phyloP scores from a whole-genome alignment of 1,284 basidiomycete genomes.

The Malassezia obtusa region DNA sequence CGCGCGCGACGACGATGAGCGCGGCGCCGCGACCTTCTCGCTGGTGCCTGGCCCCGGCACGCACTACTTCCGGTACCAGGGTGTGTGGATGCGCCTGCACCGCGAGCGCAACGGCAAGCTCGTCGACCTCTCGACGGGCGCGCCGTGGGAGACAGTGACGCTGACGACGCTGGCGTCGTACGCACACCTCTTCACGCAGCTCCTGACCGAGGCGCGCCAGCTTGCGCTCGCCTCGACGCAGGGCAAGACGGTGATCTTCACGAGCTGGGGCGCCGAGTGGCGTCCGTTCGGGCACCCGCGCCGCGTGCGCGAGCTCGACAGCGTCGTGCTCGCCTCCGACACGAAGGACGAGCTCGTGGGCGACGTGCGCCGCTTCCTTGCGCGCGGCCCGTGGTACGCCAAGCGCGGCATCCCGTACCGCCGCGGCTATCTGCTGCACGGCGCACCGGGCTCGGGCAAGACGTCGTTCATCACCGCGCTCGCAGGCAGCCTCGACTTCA shows the following conservation, averaged over 20 bases:
- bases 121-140: conserved; percentile 79
- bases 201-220: conserved; percentile 78
- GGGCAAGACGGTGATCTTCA: conserved; percentile 90
- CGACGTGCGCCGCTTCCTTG: conserved; percentile 74
- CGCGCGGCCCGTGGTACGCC: conserved; percentile 83
- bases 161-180: conserved; percentile 83
- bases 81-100: conserved; percentile 85
- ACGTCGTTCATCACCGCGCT: conserved; percentile 96
- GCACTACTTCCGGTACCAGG: conserved; percentile 80
- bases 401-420: conserved; percentile 96
- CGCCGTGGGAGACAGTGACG: conserved; percentile 94
- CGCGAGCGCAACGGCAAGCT: conserved; percentile 68
- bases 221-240: conserved; percentile 76
- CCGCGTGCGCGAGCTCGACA: conserved; percentile 71
- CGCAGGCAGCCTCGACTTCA: conserved; percentile 76
- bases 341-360: conserved; percentile 67
- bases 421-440: conserved; percentile 85
- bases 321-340: conserved; percentile 78
- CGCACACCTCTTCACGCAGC: conserved; percentile 65
- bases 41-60: conserved; percentile 90
- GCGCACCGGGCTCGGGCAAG: conserved; percentile 94
- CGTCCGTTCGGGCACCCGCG: conserved; percentile 86
- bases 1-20: conserved; percentile 22
- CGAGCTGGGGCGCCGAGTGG: conserved; percentile 95
- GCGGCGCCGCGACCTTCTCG: conserved; percentile 58